Evolutionary conservation across 768 basidiomycete genomes (phyloP).

Genomic region (Pisolithus microcarpus): DNA sequence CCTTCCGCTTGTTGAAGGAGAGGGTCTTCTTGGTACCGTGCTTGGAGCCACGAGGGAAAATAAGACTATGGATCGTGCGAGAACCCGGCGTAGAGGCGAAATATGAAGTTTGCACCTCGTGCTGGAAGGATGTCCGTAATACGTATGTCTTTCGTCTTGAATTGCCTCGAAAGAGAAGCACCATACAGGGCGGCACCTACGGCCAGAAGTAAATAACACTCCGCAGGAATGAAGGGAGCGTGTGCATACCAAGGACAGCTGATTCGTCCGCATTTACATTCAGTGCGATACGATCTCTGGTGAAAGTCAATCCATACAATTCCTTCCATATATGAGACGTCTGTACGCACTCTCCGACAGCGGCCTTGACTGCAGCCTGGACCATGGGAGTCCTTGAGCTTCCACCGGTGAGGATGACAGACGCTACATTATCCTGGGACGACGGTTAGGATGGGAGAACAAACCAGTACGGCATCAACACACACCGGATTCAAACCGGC

Average conservation of each 20-base stretch:
- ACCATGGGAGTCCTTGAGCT: slow-evolving; percentile 88
- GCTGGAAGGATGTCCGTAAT: slow-evolving; percentile 63
- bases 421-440: slow-evolving; percentile 68
- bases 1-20: slow-evolving; percentile 68
- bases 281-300: slow-evolving; percentile 75
- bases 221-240: background rate
- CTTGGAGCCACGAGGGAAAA: slow-evolving; percentile 77
- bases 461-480: background rate
- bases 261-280: slow-evolving; percentile 98
- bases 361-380: slow-evolving; percentile 67
- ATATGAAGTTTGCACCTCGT: slow-evolving; percentile 78
- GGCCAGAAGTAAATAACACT: slow-evolving; percentile 3
- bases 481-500: slow-evolving; percentile 64
- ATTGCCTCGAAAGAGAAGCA: slow-evolving; percentile 79
- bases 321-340: background rate
- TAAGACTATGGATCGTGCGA: slow-evolving; percentile 63
- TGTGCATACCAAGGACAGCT: slow-evolving; percentile 65
- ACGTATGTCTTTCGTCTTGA: slow-evolving; percentile 93
- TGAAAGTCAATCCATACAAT: background rate
- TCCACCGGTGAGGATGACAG: slow-evolving; percentile 91
- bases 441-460: background rate
- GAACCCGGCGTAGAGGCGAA: slow-evolving; percentile 48
- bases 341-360: slow-evolving; percentile 66
- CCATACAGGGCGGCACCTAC: slow-evolving; percentile 83
- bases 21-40: slow-evolving; percentile 78